phyloP scores from a whole-genome alignment of 352 stramenopile species.

The Nothophytophthora sp. region DNA sequence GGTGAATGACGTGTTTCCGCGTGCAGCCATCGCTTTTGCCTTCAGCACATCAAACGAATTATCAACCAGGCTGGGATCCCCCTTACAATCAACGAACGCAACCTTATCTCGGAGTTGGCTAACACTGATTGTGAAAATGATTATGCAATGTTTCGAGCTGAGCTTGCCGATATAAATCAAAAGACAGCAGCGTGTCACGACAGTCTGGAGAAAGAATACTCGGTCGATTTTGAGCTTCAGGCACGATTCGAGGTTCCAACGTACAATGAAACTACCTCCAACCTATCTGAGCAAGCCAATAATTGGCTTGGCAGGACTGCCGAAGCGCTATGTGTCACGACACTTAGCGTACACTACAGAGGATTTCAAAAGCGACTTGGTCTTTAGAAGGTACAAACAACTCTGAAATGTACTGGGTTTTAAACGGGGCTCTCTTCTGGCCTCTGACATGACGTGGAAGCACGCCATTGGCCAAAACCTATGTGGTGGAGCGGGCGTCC shows the following conservation, averaged over 20 bases:
- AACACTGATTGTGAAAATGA: slow-evolving; percentile 10
- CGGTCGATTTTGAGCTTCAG: neutral
- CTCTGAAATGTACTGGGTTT: too few species aligned
- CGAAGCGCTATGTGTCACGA: neutral
- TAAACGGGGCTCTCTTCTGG: too few species aligned
- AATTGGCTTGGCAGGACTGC: slow-evolving; percentile 9
- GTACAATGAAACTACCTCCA: slow-evolving; percentile 1
- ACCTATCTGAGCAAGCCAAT: slow-evolving; percentile 2
- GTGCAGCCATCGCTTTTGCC: slow-evolving; percentile 1
- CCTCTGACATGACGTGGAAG: too few species aligned
- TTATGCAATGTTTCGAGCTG: neutral
- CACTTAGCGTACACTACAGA: too few species aligned
- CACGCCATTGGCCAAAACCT: too few species aligned
- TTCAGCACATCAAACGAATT: slow-evolving; percentile 9
- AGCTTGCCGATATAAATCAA: neutral
- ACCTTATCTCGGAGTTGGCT: neutral
- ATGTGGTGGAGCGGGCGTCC: too few species aligned
- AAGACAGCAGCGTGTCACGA: neutral
- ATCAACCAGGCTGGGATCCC: neutral
- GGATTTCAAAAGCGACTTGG: too few species aligned
- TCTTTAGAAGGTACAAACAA: too few species aligned
- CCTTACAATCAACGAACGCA: neutral
- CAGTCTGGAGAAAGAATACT: neutral
- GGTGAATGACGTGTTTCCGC: neutral
- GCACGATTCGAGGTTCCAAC: neutral